phyloP scores from a whole-genome alignment of 2,329 filamentous ascomycete species.

The Calonectria crousiana region DNA sequence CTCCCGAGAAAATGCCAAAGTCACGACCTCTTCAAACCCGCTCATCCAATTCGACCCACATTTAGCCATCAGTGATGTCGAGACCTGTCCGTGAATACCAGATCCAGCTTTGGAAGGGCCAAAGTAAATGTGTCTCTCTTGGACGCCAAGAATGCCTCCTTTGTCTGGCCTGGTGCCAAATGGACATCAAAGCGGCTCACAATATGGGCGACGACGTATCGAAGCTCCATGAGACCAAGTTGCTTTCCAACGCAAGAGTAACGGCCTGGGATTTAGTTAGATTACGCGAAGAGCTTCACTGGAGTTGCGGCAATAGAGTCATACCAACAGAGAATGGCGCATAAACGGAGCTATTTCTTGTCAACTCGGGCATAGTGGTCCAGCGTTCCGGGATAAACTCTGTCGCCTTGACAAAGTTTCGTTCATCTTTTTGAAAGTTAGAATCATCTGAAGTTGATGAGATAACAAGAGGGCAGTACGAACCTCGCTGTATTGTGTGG shows the following conservation, averaged over 20 bases:
- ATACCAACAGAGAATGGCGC: neutral
- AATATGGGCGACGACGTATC: neutral
- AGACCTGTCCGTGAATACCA: neutral
- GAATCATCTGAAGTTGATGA: neutral
- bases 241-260: conserved; percentile 7
- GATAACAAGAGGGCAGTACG: neutral
- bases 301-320: neutral
- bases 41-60: neutral
- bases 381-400: conserved; percentile 51
- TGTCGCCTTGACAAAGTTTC: neutral
- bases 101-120: neutral
- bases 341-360: neutral
- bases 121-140: neutral
- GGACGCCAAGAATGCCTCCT: neutral
- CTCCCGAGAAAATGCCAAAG: neutral
- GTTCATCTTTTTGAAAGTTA: conserved; percentile 22
- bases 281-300: neutral
- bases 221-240: neutral
- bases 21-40: neutral
- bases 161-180: neutral
- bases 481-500: conserved; percentile 28
- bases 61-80: neutral
- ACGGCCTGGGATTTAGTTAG: neutral
- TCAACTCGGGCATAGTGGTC: conserved; percentile 37
- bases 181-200: neutral